phyloP scores from a whole-genome alignment of 768 basidiomycete genomes.

The Amanita subjunquillea region DNA sequence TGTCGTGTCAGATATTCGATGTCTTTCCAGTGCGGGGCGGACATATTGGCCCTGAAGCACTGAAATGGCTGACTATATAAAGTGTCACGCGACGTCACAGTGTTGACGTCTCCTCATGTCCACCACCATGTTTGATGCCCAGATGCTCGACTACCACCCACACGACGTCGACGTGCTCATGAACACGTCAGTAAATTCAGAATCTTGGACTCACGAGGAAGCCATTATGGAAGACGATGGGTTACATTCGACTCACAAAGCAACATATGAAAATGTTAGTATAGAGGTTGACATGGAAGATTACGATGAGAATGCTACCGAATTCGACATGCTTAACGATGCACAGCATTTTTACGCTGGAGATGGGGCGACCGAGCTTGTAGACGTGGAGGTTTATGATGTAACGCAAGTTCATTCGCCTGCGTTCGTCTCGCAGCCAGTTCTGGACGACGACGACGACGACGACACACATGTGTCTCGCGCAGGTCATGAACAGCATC shows the following conservation, averaged over 20 bases:
- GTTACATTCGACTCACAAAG: slow-evolving; percentile 12
- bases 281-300: slow-evolving; percentile 64
- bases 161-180: slow-evolving; percentile 52
- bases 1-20: slow-evolving; percentile 58
- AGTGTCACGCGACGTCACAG: slow-evolving; percentile 7
- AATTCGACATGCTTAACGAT: slow-evolving; percentile 50
- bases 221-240: slow-evolving; percentile 52
- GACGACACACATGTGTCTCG: not conserved
- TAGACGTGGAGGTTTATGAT: slow-evolving; percentile 42
- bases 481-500: not conserved
- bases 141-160: slow-evolving; percentile 50
- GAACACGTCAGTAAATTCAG: slow-evolving; percentile 30
- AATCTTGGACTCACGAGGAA: slow-evolving; percentile 44
- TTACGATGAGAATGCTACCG: slow-evolving; percentile 32
- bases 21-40: slow-evolving; percentile 37
- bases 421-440: slow-evolving; percentile 1
- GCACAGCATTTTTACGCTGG: slow-evolving; percentile 12
- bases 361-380: slow-evolving; percentile 19
- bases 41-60: not conserved
- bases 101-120: slow-evolving; percentile 15
- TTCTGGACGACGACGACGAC: not conserved
- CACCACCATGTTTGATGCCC: slow-evolving; percentile 41
- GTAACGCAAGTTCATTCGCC: slow-evolving; percentile 22
- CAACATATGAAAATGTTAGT: slow-evolving; percentile 20
- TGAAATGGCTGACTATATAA: not conserved